phyloP scores from a whole-genome alignment of 179 eudicot genomes.

The Spinacia oleracea region DNA sequence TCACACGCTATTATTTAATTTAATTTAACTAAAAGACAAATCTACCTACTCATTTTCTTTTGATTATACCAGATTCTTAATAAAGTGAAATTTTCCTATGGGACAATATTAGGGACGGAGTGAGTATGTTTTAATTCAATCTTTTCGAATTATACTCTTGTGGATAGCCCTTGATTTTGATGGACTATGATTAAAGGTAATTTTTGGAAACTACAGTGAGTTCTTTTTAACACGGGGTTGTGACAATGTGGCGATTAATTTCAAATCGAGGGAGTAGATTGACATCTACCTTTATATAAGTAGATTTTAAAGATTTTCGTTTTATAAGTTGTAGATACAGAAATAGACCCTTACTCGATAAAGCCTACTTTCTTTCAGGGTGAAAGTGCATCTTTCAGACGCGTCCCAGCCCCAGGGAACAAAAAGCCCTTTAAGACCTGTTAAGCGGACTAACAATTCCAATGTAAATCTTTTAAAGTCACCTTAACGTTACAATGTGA shows the following conservation, averaged over 20 bases:
- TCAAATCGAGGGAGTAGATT: neutral
- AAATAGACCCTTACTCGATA: neutral
- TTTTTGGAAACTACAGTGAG: neutral
- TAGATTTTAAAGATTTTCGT: neutral
- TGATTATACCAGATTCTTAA: too few species aligned
- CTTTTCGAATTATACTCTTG: too few species aligned
- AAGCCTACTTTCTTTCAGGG: conserved; percentile 36
- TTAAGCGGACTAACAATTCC: conserved; percentile 50
- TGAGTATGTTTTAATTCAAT: neutral
- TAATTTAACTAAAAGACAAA: too few species aligned
- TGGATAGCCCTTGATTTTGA: too few species aligned
- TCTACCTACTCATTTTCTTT: too few species aligned
- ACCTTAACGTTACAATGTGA: neutral
- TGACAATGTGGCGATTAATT: neutral
- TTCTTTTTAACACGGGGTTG: neutral
- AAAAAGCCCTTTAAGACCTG: conserved; percentile 74
- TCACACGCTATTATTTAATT: too few species aligned
- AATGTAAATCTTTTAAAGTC: conserved; percentile 42
- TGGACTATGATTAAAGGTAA: too few species aligned
- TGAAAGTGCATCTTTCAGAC: conserved; percentile 92
- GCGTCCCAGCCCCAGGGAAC: conserved; percentile 75
- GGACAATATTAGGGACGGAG: too few species aligned
- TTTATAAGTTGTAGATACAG: neutral
- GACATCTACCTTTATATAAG: too few species aligned
- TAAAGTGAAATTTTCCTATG: too few species aligned